A percentile compares a stretch with the other conserved stretches of the same genome.
Conservation (phyloP, 2,329 filamentous ascomycete species). For the Ceratocystis lukuohia region DNA sequence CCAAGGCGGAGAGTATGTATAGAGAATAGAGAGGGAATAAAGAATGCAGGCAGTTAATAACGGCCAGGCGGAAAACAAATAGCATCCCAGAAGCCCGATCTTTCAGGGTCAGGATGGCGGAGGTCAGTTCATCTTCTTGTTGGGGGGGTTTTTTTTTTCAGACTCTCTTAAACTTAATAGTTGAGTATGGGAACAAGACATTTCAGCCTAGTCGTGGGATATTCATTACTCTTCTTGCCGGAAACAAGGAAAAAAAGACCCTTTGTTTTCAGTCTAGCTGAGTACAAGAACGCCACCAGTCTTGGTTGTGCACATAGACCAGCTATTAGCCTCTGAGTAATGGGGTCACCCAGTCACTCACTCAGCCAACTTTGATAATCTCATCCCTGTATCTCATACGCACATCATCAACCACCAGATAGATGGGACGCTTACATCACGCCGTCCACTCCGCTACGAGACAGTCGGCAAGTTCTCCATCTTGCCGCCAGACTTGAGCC, state of each 20-base stretch:
- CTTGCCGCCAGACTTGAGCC: constrained; percentile 59
- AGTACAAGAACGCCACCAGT: background rate
- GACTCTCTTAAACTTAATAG: background rate
- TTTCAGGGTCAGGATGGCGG: background rate
- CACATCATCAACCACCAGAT: background rate
- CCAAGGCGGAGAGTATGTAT: background rate
- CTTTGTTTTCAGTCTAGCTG: too few relatives aligned
- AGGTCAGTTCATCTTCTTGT: background rate
- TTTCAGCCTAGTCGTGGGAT: background rate
- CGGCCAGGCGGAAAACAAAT: background rate
- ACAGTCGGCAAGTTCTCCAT: constrained; percentile 52
- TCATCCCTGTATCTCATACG: background rate
- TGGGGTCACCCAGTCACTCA: too few relatives aligned
- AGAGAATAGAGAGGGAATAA: background rate
- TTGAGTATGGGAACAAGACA: background rate
- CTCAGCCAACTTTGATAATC: too few relatives aligned
- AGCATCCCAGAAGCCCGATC: background rate
- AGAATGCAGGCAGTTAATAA: background rate
- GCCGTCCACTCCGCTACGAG: background rate
- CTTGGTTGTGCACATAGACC: background rate
- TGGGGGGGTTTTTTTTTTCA: background rate
- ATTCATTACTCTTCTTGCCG: background rate
- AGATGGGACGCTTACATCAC: background rate
- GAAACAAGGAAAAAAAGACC: background rate
- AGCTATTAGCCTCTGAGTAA: too few relatives aligned